phyloP scores from a whole-genome alignment of 805 yeast species.

The Starmerella floris region DNA sequence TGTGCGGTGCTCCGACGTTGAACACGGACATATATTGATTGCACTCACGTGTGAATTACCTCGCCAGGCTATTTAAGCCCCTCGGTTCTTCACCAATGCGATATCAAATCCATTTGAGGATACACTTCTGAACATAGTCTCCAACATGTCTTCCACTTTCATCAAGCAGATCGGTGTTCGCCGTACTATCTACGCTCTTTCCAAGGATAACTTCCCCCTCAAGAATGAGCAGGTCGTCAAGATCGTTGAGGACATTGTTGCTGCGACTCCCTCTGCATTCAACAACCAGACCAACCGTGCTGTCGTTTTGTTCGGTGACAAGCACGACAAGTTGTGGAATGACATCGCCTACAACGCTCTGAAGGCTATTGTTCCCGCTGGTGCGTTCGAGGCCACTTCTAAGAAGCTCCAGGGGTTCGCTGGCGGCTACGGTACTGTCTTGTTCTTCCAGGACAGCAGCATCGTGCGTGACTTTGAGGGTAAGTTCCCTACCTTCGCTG shows the following conservation, averaged over 20 bases:
- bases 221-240: conserved; percentile 31
- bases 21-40: too few relatives aligned
- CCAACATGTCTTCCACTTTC: conserved; percentile 10
- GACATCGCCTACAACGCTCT: conserved; percentile 28
- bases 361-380: conserved; percentile 29
- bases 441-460: conserved; percentile 35
- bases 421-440: conserved; percentile 38
- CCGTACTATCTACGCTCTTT: conserved; percentile 37
- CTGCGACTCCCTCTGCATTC: conserved; percentile 40
- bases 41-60: too few relatives aligned
- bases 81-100: background rate
- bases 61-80: too few relatives aligned
- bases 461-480: conserved; percentile 32
- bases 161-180: conserved; percentile 27
- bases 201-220: conserved; percentile 34
- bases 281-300: conserved; percentile 42
- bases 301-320: conserved; percentile 34
- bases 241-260: conserved; percentile 34
- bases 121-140: too few relatives aligned
- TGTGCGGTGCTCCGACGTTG: background rate
- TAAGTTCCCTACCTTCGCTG: conserved; percentile 34
- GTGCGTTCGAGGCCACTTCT: conserved; percentile 30
- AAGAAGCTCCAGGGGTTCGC: conserved; percentile 33
- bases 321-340: conserved; percentile 36
- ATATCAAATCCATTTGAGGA: background rate